phyloP scores from a whole-genome alignment of 306 rosid species.

The Trifolium repens region DNA sequence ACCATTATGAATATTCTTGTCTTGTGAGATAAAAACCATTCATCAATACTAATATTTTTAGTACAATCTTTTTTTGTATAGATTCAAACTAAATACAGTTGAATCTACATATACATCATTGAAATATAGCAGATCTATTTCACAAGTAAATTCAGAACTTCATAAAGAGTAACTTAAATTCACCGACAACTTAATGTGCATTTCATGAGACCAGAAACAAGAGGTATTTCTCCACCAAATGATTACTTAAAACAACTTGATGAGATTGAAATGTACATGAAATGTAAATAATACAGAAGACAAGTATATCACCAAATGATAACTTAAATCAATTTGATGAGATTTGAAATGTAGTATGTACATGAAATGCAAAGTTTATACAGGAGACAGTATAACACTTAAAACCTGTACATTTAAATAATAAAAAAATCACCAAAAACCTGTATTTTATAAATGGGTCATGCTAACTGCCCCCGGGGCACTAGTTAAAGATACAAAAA shows the following conservation, averaged over 20 bases:
- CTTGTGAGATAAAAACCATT: background rate
- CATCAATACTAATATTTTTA: background rate
- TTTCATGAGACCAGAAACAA: slow-evolving; percentile 12
- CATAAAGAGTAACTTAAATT: slow-evolving; percentile 17
- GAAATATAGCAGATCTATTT: slow-evolving; percentile 1
- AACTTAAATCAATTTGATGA: slow-evolving; percentile 3
- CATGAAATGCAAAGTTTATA: slow-evolving; percentile 20
- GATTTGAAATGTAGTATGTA: slow-evolving; percentile 1
- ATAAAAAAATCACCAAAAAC: background rate
- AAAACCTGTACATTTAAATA: background rate
- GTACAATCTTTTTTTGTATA: background rate
- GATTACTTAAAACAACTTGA: slow-evolving; percentile 18
- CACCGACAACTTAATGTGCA: background rate
- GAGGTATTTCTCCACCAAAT: slow-evolving; percentile 24
- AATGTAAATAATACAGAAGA: slow-evolving; percentile 9
- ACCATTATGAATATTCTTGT: slow-evolving; percentile 11
- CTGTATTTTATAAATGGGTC: no score
- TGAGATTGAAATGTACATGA: slow-evolving; percentile 2
- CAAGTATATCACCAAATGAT: slow-evolving; percentile 19
- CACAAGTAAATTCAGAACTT: slow-evolving; percentile 1
- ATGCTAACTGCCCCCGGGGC: no score
- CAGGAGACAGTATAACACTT: background rate
- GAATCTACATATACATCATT: slow-evolving; percentile 22
- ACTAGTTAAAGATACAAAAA: no score
- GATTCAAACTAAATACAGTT: slow-evolving; percentile 19